Evolutionary conservation across 306 rosid genomes (phyloP).

Genomic region (Senna tora): DNA sequence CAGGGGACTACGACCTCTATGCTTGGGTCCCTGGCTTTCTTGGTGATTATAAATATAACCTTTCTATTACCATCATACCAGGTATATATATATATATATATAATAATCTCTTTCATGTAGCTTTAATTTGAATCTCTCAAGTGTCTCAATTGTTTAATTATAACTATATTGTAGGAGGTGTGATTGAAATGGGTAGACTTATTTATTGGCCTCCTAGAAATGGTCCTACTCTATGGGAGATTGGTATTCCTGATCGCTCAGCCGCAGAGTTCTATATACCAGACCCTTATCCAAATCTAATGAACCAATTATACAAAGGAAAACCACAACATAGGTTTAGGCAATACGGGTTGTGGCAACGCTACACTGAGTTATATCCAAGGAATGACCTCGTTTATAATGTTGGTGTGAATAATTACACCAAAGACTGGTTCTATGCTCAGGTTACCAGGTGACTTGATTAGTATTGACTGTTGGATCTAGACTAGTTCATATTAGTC

Average conservation of each 20-base stretch:
- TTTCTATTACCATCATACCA: constrained; percentile 40
- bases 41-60: constrained; percentile 58
- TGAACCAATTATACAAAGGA: constrained; percentile 41
- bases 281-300: constrained; percentile 54
- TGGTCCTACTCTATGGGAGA: constrained; percentile 76
- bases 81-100: constrained; percentile 36
- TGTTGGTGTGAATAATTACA: constrained; percentile 29
- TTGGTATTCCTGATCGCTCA: constrained; percentile 68
- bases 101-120: too few relatives aligned
- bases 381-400: constrained; percentile 43
- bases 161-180: constrained; percentile 42
- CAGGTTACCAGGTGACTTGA: constrained; percentile 49
- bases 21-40: constrained; percentile 66
- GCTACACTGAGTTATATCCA: constrained; percentile 52
- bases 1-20: constrained; percentile 58
- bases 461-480: too few relatives aligned
- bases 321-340: constrained; percentile 49
- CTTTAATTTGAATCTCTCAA: too few relatives aligned
- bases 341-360: constrained; percentile 62
- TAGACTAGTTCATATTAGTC: too few relatives aligned
- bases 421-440: constrained; percentile 56
- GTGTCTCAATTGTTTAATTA: too few relatives aligned
- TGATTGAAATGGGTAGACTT: constrained; percentile 31
- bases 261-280: constrained; percentile 69
- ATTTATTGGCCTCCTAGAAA: constrained; percentile 59